Conservation (phyloP, 1,284 basidiomycete genomes). For the Amylostereum areolatum region DNA sequence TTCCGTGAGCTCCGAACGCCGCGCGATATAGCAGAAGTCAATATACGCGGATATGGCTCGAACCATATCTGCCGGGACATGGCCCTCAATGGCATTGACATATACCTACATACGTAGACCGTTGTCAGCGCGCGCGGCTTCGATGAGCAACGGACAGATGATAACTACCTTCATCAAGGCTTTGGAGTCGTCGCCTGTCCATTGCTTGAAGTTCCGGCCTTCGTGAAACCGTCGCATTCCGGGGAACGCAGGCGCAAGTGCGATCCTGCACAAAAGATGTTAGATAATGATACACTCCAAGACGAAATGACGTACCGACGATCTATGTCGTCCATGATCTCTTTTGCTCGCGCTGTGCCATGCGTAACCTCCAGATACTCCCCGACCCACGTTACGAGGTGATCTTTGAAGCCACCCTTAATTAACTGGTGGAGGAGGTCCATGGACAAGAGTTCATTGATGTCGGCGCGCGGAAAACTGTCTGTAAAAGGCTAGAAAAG, state of each 20-base stretch:
- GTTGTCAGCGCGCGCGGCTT: too few species aligned
- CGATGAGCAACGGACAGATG: too few species aligned
- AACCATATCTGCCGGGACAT: slow-evolving; percentile 14
- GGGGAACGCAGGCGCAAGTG: slow-evolving; percentile 4
- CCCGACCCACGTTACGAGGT: slow-evolving; percentile 28
- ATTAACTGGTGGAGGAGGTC: slow-evolving; percentile 35
- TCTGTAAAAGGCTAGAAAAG: slow-evolving; percentile 26
- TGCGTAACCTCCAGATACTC: slow-evolving; percentile 20
- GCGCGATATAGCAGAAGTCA: slow-evolving; percentile 18
- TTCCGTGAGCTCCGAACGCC: background rate
- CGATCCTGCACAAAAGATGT: too few species aligned
- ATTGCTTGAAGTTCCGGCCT: slow-evolving; percentile 14
- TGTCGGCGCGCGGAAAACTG: slow-evolving; percentile 26
- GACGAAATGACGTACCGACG: slow-evolving; percentile 15
- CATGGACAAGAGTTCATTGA: slow-evolving; percentile 26
- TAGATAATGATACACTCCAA: background rate
- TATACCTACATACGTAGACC: too few species aligned
- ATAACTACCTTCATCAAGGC: slow-evolving; percentile 8
- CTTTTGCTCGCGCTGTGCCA: slow-evolving; percentile 8
- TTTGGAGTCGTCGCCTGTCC: slow-evolving; percentile 15
- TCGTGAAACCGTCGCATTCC: slow-evolving; percentile 12
- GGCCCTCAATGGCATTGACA: slow-evolving; percentile 13
- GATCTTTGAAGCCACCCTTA: slow-evolving; percentile 33
- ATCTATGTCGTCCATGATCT: slow-evolving; percentile 27
- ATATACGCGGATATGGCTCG: slow-evolving; percentile 10